These are phyloP conservation scores for Scolecobasidium constrictum DNA, from an alignment of 2,329 filamentous ascomycete species.

Conservation along the genomic window DNA sequence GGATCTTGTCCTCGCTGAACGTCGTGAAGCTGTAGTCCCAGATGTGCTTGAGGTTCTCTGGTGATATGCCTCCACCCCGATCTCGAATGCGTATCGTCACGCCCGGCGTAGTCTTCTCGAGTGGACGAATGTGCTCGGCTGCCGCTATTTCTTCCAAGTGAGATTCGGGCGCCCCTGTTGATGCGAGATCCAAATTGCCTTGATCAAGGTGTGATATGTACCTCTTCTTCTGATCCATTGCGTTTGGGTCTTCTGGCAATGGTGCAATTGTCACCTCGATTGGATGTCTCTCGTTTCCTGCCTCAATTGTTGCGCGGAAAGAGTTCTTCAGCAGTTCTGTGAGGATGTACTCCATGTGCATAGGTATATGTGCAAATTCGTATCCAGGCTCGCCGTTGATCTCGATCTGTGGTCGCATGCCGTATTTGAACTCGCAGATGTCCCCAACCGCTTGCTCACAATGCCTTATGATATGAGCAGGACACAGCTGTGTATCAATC, in stretches of 20 bases:
- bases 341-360: constrained; percentile 94
- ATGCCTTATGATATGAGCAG: constrained; percentile 67
- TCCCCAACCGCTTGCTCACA: constrained; percentile 89
- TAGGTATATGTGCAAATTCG: constrained; percentile 87
- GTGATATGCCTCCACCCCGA: constrained; percentile 83
- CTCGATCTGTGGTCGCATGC: constrained; percentile 66
- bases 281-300: constrained; percentile 65
- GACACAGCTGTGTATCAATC: constrained; percentile 81
- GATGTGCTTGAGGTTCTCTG: constrained; percentile 72
- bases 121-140: constrained; percentile 25
- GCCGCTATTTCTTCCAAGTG: constrained; percentile 2
- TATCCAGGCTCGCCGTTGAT: constrained; percentile 80
- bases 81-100: constrained; percentile 94
- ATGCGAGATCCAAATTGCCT: constrained; percentile 24
- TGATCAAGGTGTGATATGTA: constrained; percentile 24
- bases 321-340: constrained; percentile 96
- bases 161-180: constrained; percentile 8
- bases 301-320: constrained; percentile 86
- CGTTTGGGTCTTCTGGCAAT: constrained; percentile 37
- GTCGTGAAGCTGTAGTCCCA: constrained; percentile 98
- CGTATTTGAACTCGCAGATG: constrained; percentile 94
- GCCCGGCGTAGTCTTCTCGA: constrained; percentile 52
- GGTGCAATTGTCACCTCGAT: constrained; percentile 87
- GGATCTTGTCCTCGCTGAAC: constrained; percentile 58
- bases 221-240: constrained; percentile 3